Conservation (phyloP, 331 rosid genomes). For the Quercus tomentella region DNA sequence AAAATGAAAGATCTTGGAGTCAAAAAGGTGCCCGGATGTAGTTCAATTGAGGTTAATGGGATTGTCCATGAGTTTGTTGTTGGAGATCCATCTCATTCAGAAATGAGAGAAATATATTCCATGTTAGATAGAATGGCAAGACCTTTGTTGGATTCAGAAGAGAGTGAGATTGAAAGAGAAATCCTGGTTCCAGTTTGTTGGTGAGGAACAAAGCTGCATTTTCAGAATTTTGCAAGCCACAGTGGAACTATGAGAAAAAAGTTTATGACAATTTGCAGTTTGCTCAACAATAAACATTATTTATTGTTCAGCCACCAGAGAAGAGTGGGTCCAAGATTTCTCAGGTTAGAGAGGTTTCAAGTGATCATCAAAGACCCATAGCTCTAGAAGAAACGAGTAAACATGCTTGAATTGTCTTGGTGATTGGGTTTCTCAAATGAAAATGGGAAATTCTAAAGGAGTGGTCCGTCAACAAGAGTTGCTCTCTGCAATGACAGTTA, state of each 20-base stretch:
- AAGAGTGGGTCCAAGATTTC: not conserved
- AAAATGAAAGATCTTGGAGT: conserved; percentile 64
- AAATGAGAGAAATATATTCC: conserved; percentile 20
- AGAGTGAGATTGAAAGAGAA: conserved; percentile 11
- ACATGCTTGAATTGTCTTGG: not conserved
- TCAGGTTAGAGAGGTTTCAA: not conserved
- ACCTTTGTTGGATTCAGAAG: conserved; percentile 16
- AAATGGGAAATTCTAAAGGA: not conserved
- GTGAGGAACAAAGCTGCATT: not conserved
- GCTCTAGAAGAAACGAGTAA: not conserved
- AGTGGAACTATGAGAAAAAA: not conserved
- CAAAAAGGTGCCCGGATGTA: conserved; percentile 60
- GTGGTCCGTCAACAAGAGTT: conserved; percentile 76
- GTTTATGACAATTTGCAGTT: not conserved
- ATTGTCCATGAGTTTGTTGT: conserved; percentile 13
- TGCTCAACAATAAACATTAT: not conserved
- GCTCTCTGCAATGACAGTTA: conserved; percentile 96
- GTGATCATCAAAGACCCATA: not conserved
- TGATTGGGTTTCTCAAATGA: not conserved
- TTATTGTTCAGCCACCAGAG: not conserved
- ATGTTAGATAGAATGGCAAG: conserved; percentile 13
- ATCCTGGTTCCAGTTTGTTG: conserved; percentile 2
- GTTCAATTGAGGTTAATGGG: conserved; percentile 47
- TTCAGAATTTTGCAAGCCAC: not conserved
- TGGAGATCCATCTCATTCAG: conserved; percentile 30